These are phyloP conservation scores for Gracilariopsis chorda DNA, from an alignment of 23 red algal genomes.

Conservation along the genomic window DNA sequence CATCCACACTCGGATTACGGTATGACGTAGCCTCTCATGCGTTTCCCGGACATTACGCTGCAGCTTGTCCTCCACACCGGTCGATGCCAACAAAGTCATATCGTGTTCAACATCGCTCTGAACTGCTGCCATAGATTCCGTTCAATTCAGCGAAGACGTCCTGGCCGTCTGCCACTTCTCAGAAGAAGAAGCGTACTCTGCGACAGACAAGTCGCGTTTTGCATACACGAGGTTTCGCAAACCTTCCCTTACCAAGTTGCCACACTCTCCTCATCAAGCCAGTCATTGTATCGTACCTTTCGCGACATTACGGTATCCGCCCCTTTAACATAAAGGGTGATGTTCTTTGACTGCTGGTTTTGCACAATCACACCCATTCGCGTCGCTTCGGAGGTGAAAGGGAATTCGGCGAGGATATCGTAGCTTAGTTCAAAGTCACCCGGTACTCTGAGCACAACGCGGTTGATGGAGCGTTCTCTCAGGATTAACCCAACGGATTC, in stretches of 20 bases:
- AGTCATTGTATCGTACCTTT: constrained; percentile 78
- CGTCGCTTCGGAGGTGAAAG: constrained; percentile 85
- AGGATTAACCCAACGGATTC: constrained; percentile 72
- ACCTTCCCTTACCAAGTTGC: constrained; percentile 88
- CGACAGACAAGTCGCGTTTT: constrained; percentile 43
- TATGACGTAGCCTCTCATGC: constrained; percentile 81
- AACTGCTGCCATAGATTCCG: constrained; percentile 68
- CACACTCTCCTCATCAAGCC: constrained; percentile 95
- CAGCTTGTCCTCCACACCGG: constrained; percentile 90
- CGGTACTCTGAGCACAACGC: constrained; percentile 40
- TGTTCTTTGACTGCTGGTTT: constrained; percentile 28
- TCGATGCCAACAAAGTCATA: constrained; percentile 68
- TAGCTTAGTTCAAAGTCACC: constrained; percentile 2
- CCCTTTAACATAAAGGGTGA: constrained; percentile 80
- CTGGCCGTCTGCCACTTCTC: constrained; percentile 57
- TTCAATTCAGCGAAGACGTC: constrained; percentile 28
- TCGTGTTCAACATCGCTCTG: constrained; percentile 74
- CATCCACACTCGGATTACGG: constrained; percentile 92
- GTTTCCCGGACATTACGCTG: constrained; percentile 68
- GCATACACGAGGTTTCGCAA: constrained; percentile 86
- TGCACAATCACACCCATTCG: constrained; percentile 87
- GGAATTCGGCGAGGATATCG: constrained; percentile 84
- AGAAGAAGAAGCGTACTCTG: constrained; percentile 46
- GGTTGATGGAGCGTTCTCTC: constrained; percentile 37
- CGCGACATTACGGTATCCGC: constrained; percentile 74